Percentiles rank a stretch among this genome's conserved stretches.
Evolutionary conservation across 2,329 filamentous ascomycete genomes (phyloP).

Genomic region (Epichloe coenophiala): DNA sequence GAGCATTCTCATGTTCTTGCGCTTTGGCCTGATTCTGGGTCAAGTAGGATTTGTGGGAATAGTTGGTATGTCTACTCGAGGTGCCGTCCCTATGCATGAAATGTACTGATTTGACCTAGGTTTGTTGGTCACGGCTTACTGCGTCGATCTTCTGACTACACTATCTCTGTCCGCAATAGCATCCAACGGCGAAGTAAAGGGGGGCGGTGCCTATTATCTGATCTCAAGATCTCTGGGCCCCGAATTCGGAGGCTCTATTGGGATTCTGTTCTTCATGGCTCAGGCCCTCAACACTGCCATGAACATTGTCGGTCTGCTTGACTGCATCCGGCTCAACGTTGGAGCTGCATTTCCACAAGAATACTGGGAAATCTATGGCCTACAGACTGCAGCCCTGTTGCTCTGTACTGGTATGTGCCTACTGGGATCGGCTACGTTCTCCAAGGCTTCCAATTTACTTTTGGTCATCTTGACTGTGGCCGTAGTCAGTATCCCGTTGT

Average conservation of each 20-base stretch:
- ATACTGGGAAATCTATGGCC: conserved; percentile 65
- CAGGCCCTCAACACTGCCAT: conserved; percentile 76
- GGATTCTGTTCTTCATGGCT: conserved; percentile 82
- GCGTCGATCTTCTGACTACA: conserved; percentile 70
- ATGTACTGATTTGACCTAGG: conserved; percentile 27
- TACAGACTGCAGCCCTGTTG: conserved; percentile 58
- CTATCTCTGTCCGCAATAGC: conserved; percentile 81
- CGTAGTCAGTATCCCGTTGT: conserved; percentile 70
- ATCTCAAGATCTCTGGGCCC: conserved; percentile 77
- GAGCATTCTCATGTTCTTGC: conserved; percentile 84
- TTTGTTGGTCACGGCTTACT: conserved; percentile 62
- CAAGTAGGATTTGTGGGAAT: conserved; percentile 70
- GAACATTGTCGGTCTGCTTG: conserved; percentile 75
- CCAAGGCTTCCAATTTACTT: conserved; percentile 65
- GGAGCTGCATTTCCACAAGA: conserved; percentile 52
- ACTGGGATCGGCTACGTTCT: conserved; percentile 67
- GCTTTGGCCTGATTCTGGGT: conserved; percentile 74
- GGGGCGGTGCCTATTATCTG: conserved; percentile 82
- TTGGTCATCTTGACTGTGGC: conserved; percentile 57
- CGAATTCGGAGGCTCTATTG: conserved; percentile 81
- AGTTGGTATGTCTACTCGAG: conserved; percentile 40
- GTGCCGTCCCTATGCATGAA: not conserved
- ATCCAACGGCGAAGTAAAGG: conserved; percentile 78
- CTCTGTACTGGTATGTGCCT: conserved; percentile 64
- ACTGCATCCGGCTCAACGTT: conserved; percentile 68